phyloP scores from a whole-genome alignment of 139 green algal species.

The Limnomonas spitsbergensis region DNA sequence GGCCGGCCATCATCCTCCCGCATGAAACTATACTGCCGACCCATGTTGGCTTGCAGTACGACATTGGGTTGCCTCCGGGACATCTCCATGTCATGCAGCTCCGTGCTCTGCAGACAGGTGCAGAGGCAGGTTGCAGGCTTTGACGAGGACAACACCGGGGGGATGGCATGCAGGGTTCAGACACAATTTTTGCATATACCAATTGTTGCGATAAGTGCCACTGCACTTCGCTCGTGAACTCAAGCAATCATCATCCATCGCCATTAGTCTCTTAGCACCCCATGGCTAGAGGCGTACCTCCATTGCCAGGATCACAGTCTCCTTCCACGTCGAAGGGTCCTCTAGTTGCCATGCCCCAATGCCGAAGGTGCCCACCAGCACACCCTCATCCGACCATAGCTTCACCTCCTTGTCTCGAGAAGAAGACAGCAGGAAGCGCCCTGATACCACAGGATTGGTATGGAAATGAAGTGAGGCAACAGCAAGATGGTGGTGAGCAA shows the following conservation, averaged over 20 bases:
- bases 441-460: neutral
- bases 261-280: too few species aligned
- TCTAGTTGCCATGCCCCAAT: slow-evolving; percentile 23
- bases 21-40: neutral
- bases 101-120: neutral
- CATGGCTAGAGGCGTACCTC: neutral
- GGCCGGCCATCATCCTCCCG: neutral
- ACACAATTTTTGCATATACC: too few species aligned
- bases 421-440: slow-evolving; percentile 32
- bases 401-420: slow-evolving; percentile 24
- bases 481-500: too few species aligned
- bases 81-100: neutral
- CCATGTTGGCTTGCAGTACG: neutral
- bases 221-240: too few species aligned
- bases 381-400: slow-evolving; percentile 30
- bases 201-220: too few species aligned
- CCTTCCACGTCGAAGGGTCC: slow-evolving; percentile 10
- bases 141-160: too few species aligned
- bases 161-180: too few species aligned
- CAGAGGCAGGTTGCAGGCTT: neutral
- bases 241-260: too few species aligned
- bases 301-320: neutral
- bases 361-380: slow-evolving; percentile 38
- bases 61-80: neutral
- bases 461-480: neutral